These are phyloP conservation scores for Furcasterigmium furcatum DNA, from an alignment of 2,329 filamentous ascomycete genomes.

Conservation along the genomic window DNA sequence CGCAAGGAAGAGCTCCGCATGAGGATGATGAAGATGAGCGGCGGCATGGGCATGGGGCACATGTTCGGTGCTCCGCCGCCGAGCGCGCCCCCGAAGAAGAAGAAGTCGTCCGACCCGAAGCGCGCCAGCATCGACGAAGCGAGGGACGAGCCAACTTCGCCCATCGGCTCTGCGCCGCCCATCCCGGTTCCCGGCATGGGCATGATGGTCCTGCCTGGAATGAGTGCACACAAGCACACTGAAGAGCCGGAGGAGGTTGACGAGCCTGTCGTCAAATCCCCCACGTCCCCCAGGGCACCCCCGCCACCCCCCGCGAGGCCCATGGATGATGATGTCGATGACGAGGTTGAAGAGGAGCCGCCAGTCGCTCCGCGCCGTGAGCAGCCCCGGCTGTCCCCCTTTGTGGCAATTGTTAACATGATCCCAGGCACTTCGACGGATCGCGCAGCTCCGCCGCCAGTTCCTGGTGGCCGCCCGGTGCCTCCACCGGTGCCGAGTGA, in stretches of 20 bases:
- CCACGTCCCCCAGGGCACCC: slow-evolving; percentile 34
- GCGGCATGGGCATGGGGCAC: slow-evolving; percentile 97
- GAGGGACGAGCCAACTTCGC: slow-evolving; percentile 39
- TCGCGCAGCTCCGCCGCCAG: slow-evolving; percentile 47
- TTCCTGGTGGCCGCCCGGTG: slow-evolving; percentile 41
- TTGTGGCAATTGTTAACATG: slow-evolving; percentile 20
- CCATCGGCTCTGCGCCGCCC: slow-evolving; percentile 44
- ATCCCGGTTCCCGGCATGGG: slow-evolving; percentile 54
- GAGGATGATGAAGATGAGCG: slow-evolving; percentile 98
- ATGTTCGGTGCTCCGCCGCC: slow-evolving; percentile 68
- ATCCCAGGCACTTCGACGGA: slow-evolving; percentile 28
- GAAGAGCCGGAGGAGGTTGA: slow-evolving; percentile 43
- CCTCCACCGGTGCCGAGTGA: slow-evolving; percentile 58
- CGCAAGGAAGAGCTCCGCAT: slow-evolving; percentile 86
- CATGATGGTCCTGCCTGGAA: slow-evolving; percentile 64
- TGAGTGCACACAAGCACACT: slow-evolving; percentile 56
- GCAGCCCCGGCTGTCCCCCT: too few relatives aligned
- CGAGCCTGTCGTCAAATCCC: slow-evolving; percentile 34
- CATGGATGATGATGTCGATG: slow-evolving; percentile 49
- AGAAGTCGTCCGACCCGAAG: slow-evolving; percentile 40
- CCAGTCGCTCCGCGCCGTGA: slow-evolving; percentile 9
- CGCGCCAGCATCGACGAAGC: slow-evolving; percentile 29
- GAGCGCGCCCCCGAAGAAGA: slow-evolving; percentile 48
- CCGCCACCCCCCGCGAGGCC: slow-evolving; percentile 37
- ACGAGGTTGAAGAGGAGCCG: slow-evolving; percentile 28